Percentiles rank a stretch among this genome's conserved stretches.
Conservation (phyloP, 352 stramenopile species). For the Pythium coloratum region DNA sequence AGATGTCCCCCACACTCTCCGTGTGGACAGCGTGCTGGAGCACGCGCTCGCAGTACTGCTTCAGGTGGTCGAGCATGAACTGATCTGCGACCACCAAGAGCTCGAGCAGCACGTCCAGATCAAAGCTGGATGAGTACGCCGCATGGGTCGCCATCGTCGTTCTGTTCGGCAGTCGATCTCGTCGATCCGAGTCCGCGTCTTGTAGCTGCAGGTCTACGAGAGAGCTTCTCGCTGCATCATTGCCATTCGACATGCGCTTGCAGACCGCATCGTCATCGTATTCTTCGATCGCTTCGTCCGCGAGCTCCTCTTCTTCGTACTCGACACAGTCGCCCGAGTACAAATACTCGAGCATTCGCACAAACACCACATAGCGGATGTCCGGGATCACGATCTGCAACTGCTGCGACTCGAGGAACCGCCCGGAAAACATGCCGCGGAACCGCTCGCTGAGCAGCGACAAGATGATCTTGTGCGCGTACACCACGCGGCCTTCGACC, state of each 20-base stretch:
- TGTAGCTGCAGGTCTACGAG: slow-evolving; percentile 2
- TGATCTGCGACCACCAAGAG: slow-evolving; percentile 93
- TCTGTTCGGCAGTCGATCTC: not conserved
- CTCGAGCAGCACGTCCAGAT: slow-evolving; percentile 80
- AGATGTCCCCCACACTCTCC: slow-evolving; percentile 87
- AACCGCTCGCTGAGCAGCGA: slow-evolving; percentile 93
- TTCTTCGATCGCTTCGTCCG: slow-evolving; percentile 3
- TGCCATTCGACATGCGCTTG: slow-evolving; percentile 25
- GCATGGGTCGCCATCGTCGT: not conserved
- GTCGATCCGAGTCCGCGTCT: not conserved
- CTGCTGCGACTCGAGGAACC: slow-evolving; percentile 87
- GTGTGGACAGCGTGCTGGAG: slow-evolving; percentile 80
- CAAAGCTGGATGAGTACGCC: slow-evolving; percentile 28
- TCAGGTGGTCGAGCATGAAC: slow-evolving; percentile 97
- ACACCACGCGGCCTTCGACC: slow-evolving; percentile 92
- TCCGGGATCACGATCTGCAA: slow-evolving; percentile 89
- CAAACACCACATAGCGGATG: slow-evolving; percentile 89
- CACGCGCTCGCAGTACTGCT: slow-evolving; percentile 92
- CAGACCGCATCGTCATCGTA: slow-evolving; percentile 6
- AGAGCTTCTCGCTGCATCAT: slow-evolving; percentile 17
- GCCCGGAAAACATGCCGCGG: slow-evolving; percentile 93
- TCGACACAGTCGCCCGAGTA: slow-evolving; percentile 81
- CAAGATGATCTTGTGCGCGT: slow-evolving; percentile 94
- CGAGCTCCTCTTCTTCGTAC: slow-evolving; percentile 22
- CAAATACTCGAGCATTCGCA: slow-evolving; percentile 93